Conservation (phyloP, 1,284 basidiomycete species). For the Vanrija sp. region DNA sequence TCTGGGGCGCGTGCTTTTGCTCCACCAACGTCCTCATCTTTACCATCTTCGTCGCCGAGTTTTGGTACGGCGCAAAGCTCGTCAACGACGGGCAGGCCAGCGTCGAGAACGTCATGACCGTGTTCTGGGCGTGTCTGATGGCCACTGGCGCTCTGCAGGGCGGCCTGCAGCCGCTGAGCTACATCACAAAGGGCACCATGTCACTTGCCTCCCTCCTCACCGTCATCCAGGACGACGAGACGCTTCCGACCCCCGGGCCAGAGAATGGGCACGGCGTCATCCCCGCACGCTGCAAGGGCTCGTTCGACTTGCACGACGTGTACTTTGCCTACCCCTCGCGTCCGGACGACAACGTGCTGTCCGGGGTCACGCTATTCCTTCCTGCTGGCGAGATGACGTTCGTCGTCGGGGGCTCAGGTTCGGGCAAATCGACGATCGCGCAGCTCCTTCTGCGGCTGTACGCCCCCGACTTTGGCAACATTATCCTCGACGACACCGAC, state of each 20-base stretch:
- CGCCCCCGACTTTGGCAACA: constrained; percentile 57
- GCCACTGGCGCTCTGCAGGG: constrained; percentile 81
- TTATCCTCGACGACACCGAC: constrained; percentile 79
- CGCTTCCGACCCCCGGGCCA: not conserved
- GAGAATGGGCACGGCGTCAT: not conserved
- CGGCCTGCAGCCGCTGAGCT: constrained; percentile 71
- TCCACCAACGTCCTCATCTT: constrained; percentile 73
- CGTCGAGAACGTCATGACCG: constrained; percentile 80
- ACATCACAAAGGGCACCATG: constrained; percentile 78
- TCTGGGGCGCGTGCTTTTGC: constrained; percentile 73
- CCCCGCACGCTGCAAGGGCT: constrained; percentile 62
- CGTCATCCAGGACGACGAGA: constrained; percentile 53
- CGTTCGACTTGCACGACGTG: constrained; percentile 70
- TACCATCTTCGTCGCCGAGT: constrained; percentile 92
- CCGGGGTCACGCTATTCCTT: constrained; percentile 58
- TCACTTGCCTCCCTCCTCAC: constrained; percentile 69
- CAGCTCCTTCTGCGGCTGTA: constrained; percentile 79
- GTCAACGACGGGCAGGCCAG: constrained; percentile 66
- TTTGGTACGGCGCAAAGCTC: constrained; percentile 90
- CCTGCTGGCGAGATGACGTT: constrained; percentile 84
- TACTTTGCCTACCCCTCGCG: constrained; percentile 85
- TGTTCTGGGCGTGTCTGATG: constrained; percentile 94
- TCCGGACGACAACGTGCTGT: constrained; percentile 49
- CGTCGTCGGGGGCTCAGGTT: constrained; percentile 85
- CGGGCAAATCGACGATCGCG: constrained; percentile 88